Base-by-base conservation (phyloP, 495 filamentous ascomycete species). In the Massariosphaeria phaeospora region DNA sequence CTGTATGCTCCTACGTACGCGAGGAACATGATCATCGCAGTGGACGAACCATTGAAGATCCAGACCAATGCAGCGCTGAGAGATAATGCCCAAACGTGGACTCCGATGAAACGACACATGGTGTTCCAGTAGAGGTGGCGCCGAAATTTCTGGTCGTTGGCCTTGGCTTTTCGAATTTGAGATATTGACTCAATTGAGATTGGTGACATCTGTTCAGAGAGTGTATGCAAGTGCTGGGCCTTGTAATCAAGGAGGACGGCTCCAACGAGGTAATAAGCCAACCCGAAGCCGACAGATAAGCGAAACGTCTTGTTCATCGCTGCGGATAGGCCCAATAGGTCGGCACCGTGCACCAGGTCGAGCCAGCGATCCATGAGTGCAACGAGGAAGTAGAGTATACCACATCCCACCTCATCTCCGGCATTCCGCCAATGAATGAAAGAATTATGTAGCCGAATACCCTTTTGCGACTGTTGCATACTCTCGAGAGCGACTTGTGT, bases 391-490 rank as follows among this genome's bases (percentile, higher is more conserved):
- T 79, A 82, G 6, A 81, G 63, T 34, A 81, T 58, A 34, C 77
- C 76, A 48, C 76, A 81, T 21, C 79, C 77, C 13, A 83, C 72
- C 50, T 83, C 80, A 36, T 73, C 67, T 39, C 76, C 78, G 0
- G 76, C 75, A 25, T 79, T 72, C 7, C 80, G 78, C 79, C 79
- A 83, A 54, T 80, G 79, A 30, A 82, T 72, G 62, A 83, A 83
- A 3, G 78, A 73, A 60, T 77, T 82, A 67, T 83, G 80, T n/a
- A 81, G 65, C 21, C 73, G 69, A 3, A 83, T 72, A 9, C 79
- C 80, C 61, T 79, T 80, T 55, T 82, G 79, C 15, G 74, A 72
- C 48, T 73, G 73, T 27, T 70, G 70, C 43, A 82, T 66, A 25
- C 69, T 76, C 58, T 82, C 77, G 23, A 79, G 56, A 12, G 72